Percentiles rank a stretch among this genome's conserved stretches.
phyloP scores from a whole-genome alignment of 2,329 filamentous ascomycete species.

The Botrytis elliptica region DNA sequence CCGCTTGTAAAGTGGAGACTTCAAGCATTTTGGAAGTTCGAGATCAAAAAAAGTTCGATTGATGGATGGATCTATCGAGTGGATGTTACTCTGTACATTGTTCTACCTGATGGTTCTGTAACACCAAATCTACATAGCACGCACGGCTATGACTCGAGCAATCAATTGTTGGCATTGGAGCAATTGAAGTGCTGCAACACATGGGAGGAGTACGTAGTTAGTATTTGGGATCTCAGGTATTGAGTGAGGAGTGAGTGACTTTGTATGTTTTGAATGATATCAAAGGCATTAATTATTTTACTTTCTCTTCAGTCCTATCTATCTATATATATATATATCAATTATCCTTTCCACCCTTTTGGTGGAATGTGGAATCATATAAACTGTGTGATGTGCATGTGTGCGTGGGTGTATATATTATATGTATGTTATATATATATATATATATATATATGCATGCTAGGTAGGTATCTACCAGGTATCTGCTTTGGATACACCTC shows the following conservation, averaged over 20 bases:
- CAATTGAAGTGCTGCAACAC: background rate
- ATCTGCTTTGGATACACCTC: background rate
- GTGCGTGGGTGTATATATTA: background rate
- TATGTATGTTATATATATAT: background rate
- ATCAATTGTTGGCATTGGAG: background rate
- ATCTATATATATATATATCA: background rate
- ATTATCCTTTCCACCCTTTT: background rate
- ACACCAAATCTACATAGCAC: background rate
- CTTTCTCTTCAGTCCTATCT: background rate
- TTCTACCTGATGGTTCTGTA: background rate
- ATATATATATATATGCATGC: background rate
- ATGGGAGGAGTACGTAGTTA: background rate
- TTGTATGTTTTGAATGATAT: background rate
- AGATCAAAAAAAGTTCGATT: slow-evolving; percentile 1
- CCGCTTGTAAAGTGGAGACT: background rate
- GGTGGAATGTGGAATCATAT: background rate
- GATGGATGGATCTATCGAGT: background rate
- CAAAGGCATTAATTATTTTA: background rate
- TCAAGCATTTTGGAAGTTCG: slow-evolving; percentile 3
- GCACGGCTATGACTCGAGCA: background rate
- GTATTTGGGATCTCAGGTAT: background rate
- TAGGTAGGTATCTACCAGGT: background rate
- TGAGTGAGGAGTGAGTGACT: background rate
- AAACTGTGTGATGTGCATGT: background rate
- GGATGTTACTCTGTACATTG: background rate